Evolutionary conservation across 2,329 filamentous ascomycete genomes (phyloP).

Genomic region (Ciborinia camelliae): DNA sequence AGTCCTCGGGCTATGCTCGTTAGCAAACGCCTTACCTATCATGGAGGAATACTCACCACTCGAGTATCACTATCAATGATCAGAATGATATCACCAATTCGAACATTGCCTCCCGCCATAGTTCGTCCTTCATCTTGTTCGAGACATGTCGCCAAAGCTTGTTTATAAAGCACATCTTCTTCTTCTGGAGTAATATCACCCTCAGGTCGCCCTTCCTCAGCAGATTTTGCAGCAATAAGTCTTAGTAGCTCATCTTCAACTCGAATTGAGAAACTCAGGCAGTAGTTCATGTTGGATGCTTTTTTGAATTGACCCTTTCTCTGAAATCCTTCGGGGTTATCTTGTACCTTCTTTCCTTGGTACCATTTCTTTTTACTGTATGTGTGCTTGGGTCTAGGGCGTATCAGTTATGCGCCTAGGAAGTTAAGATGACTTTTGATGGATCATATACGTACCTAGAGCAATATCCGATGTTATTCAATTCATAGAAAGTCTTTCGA

Average conservation of each 20-base stretch:
- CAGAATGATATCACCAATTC: slow-evolving; percentile 61
- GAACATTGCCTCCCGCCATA: slow-evolving; percentile 59
- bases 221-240: slow-evolving; percentile 18
- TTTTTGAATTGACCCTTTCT: slow-evolving; percentile 68
- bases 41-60: slow-evolving; percentile 33
- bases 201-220: slow-evolving; percentile 6
- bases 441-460: slow-evolving; percentile 38
- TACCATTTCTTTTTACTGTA: slow-evolving; percentile 21
- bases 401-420: background rate
- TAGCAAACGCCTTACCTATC: background rate
- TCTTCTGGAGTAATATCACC: slow-evolving; percentile 35
- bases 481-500: slow-evolving; percentile 54
- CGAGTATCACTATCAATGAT: slow-evolving; percentile 68
- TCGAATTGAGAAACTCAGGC: slow-evolving; percentile 34
- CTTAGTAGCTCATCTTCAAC: slow-evolving; percentile 46
- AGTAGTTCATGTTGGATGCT: slow-evolving; percentile 74
- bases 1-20: slow-evolving; percentile 24
- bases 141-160: slow-evolving; percentile 48
- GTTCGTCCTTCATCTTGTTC: slow-evolving; percentile 49
- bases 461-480: slow-evolving; percentile 56
- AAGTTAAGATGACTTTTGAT: background rate
- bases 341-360: slow-evolving; percentile 18
- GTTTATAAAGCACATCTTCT: slow-evolving; percentile 47
- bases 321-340: slow-evolving; percentile 41
- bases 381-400: slow-evolving; percentile 39